These are phyloP conservation scores for Brassica hybrid DNA, from an alignment of 441 rosid species.

Conservation along the genomic window DNA sequence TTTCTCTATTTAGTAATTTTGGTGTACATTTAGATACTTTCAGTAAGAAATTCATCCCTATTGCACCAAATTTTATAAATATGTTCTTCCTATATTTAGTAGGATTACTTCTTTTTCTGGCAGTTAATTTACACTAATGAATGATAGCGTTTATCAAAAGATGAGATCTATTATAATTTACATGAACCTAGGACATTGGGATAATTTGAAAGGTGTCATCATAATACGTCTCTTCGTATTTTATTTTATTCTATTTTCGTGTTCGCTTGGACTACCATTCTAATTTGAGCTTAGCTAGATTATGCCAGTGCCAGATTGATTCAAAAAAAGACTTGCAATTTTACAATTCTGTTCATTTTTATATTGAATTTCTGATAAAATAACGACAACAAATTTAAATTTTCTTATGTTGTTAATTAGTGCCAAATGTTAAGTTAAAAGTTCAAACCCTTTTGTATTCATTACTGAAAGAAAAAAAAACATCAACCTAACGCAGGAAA, in stretches of 20 bases:
- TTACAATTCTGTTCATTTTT: background rate
- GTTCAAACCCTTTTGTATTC: background rate
- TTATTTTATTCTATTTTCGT: background rate
- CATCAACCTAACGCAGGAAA: background rate
- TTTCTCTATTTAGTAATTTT: slow-evolving; percentile 33
- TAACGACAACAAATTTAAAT: background rate
- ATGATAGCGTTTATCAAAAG: slow-evolving; percentile 22
- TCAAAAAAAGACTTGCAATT: background rate
- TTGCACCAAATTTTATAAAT: background rate
- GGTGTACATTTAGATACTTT: slow-evolving; percentile 22
- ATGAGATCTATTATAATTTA: background rate
- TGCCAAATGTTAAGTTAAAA: background rate
- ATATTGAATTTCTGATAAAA: background rate
- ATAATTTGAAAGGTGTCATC: slow-evolving; percentile 10
- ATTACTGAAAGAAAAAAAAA: slow-evolving; percentile 1
- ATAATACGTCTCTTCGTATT: slow-evolving; percentile 4
- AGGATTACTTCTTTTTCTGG: background rate
- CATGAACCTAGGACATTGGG: slow-evolving; percentile 14
- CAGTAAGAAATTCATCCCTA: slow-evolving; percentile 12
- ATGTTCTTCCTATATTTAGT: background rate
- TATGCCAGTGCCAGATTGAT: background rate
- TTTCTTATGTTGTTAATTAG: background rate
- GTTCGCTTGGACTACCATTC: background rate
- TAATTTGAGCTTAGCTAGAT: background rate
- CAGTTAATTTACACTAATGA: slow-evolving; percentile 12